phyloP scores from a whole-genome alignment of 192 early-diverging fungal genomes.

The Podila horticola region DNA sequence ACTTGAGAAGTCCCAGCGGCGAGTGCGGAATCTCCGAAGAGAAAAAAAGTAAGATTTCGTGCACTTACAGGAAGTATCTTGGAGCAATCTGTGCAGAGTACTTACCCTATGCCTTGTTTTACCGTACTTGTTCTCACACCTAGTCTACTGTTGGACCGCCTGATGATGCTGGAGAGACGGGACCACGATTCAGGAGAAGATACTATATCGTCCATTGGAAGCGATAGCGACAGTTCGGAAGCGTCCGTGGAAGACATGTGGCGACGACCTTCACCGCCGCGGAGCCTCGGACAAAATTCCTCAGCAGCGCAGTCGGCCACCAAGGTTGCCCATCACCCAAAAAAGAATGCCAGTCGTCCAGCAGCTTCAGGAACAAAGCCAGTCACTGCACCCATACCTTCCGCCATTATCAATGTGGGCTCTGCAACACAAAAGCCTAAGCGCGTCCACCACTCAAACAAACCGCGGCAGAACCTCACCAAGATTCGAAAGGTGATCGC shows the following conservation, averaged over 20 bases:
- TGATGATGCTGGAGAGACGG: constrained; percentile 12
- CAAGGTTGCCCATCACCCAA: constrained; percentile 6
- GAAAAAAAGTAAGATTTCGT: constrained; percentile 34
- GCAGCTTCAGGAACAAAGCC: constrained; percentile 8
- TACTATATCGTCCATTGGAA: constrained; percentile 16
- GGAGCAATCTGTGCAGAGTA: not conserved
- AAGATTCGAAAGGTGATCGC: constrained; percentile 23
- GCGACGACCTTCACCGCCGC: not conserved
- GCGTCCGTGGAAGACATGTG: constrained; percentile 17
- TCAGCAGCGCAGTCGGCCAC: not conserved
- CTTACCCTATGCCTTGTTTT: not conserved
- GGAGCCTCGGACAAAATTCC: not conserved
- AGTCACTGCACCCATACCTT: constrained; percentile 10
- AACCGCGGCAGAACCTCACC: constrained; percentile 13
- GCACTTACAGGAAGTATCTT: not conserved
- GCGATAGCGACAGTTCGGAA: constrained; percentile 29
- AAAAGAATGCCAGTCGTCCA: constrained; percentile 7
- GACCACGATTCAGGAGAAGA: constrained; percentile 27
- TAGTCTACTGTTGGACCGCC: constrained; percentile 35
- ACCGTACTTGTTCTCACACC: not conserved
- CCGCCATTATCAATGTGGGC: constrained; percentile 46
- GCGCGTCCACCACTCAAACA: constrained; percentile 40
- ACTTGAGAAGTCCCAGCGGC: constrained; percentile 26
- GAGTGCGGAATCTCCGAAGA: constrained; percentile 30
- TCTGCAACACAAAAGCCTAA: constrained; percentile 42